Percentiles rank a stretch among this genome's conserved stretches.
Evolutionary conservation across 352 stramenopile species (phyloP).

Genomic region (Phytopythium cucurbitacearum): DNA sequence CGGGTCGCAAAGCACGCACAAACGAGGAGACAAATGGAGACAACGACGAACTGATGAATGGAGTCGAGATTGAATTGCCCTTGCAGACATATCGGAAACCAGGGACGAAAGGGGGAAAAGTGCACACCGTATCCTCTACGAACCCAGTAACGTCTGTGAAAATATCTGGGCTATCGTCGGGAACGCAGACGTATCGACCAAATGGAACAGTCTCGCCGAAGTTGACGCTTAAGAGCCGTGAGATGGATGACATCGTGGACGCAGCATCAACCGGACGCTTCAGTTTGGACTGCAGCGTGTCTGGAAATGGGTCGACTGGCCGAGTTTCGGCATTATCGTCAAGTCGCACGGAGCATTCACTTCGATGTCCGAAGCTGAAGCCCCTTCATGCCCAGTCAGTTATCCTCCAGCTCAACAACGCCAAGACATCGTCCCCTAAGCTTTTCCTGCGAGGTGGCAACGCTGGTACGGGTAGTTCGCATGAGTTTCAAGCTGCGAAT

Average conservation of each 20-base stretch:
- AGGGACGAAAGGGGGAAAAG: no score
- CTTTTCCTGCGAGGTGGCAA: neutral
- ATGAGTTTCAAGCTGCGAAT: neutral
- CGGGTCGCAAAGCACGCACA: no score
- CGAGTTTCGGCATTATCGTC: neutral
- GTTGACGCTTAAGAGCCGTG: no score
- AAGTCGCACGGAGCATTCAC: slow-evolving; percentile 13
- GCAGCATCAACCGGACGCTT: slow-evolving; percentile 13
- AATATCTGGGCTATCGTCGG: no score
- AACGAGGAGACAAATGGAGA: no score
- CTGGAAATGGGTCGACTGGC: slow-evolving; percentile 5
- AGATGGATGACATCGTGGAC: slow-evolving; percentile 16
- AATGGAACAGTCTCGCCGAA: no score
- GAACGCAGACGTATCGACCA: no score
- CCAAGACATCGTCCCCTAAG: slow-evolving; percentile 16
- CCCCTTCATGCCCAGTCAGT: slow-evolving; percentile 32
- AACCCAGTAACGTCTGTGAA: no score
- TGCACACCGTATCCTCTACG: no score
- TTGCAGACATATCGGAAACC: no score
- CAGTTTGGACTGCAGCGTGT: slow-evolving; percentile 9
- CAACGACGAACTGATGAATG: no score
- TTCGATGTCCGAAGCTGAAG: slow-evolving; percentile 49
- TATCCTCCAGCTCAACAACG: slow-evolving; percentile 32
- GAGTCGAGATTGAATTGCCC: no score
- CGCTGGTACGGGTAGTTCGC: neutral